A percentile compares a stretch with the other conserved stretches of the same genome.
These are phyloP conservation scores for Paragyromitra xinjiangensis DNA, from an alignment of 495 filamentous ascomycete species.

Conservation along the genomic window DNA sequence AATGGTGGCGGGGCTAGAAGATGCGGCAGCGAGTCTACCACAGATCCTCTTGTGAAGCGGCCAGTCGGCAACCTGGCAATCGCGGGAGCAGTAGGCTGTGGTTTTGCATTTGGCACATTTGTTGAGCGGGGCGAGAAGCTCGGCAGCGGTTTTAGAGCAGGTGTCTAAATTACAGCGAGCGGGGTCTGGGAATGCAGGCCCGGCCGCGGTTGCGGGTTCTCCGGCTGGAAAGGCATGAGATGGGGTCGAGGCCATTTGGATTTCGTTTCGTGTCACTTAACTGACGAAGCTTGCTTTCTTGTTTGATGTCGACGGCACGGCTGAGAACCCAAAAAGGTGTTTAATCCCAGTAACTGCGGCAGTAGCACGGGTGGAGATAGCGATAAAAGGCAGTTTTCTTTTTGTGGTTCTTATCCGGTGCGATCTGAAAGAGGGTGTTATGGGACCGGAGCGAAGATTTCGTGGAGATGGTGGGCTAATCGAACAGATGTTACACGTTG, in stretches of 20 bases:
- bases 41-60: constrained; percentile 61
- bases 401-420: not conserved
- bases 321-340: not conserved
- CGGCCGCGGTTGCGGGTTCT: not conserved
- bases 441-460: not conserved
- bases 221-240: not conserved
- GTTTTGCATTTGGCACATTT: constrained; percentile 61
- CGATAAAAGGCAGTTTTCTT: not conserved
- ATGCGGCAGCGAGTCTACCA: constrained; percentile 12
- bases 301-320: not conserved
- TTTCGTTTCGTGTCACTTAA: not conserved
- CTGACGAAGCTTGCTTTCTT: not conserved
- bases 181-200: not conserved
- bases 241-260: not conserved
- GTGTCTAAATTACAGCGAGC: not conserved
- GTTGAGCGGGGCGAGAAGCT: constrained; percentile 53
- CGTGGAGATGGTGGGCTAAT: constrained; percentile 1
- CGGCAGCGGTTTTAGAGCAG: constrained; percentile 4
- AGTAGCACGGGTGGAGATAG: not conserved
- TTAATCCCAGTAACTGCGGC: not conserved
- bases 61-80: constrained; percentile 63
- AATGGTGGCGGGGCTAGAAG: not conserved
- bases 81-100: constrained; percentile 61
- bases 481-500: constrained; percentile 4
- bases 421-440: not conserved